Conservation (phyloP, 2,329 filamentous ascomycete species). For the Fusarium heterosporum region DNA sequence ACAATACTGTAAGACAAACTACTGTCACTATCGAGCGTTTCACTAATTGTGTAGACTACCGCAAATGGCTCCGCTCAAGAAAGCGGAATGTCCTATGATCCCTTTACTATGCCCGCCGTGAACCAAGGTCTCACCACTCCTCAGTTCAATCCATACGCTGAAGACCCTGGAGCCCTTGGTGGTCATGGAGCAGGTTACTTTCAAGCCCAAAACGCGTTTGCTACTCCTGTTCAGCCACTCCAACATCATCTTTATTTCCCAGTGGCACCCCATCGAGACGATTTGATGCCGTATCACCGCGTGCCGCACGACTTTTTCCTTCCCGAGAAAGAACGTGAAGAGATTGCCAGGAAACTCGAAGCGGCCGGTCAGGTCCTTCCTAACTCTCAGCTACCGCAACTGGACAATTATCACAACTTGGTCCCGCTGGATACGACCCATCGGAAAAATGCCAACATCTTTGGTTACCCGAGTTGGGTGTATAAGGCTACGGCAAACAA, state of each 20-base stretch:
- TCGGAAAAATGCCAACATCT: slow-evolving; percentile 80
- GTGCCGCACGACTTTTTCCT: slow-evolving; percentile 93
- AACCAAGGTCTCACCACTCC: slow-evolving; percentile 63
- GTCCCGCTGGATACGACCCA: slow-evolving; percentile 87
- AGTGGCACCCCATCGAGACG: slow-evolving; percentile 83
- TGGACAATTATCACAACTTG: slow-evolving; percentile 92
- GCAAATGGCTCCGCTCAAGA: slow-evolving; percentile 64
- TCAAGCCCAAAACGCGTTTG: slow-evolving; percentile 65
- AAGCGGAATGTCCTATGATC: slow-evolving; percentile 63
- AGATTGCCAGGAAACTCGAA: slow-evolving; percentile 88
- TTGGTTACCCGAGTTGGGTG: slow-evolving; percentile 91
- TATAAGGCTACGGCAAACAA: slow-evolving; percentile 94
- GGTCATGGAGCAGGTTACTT: slow-evolving; percentile 74
- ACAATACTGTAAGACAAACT: slow-evolving; percentile 56
- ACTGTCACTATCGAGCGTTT: not conserved
- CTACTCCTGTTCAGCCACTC: slow-evolving; percentile 70
- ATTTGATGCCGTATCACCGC: slow-evolving; percentile 85
- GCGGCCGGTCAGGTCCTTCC: slow-evolving; percentile 87
- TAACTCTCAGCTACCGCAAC: slow-evolving; percentile 77
- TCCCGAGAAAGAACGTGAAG: slow-evolving; percentile 85
- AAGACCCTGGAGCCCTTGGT: slow-evolving; percentile 72
- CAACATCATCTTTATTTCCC: slow-evolving; percentile 96
- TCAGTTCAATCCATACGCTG: slow-evolving; percentile 80
- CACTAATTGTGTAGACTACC: slow-evolving; percentile 47
- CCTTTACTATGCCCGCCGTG: slow-evolving; percentile 71